Evolutionary conservation across 2,329 filamentous ascomycete species (phyloP), one percentile per base, ranked within the genome.

Genomic region (Fusarium graminum): DNA sequence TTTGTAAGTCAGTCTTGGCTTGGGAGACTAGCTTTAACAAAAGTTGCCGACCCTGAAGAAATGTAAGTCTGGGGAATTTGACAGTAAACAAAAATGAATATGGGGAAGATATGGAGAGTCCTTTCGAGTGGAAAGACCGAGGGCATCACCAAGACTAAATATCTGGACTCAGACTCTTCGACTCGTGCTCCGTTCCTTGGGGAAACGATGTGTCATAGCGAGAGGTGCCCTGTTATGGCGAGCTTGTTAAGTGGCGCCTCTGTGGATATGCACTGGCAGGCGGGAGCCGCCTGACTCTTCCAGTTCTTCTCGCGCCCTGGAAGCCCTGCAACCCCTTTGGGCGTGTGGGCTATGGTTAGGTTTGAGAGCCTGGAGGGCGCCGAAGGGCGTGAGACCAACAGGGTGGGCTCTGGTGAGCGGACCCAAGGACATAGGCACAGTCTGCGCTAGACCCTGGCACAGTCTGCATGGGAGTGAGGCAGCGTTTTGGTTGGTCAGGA

Each of bases 171-270:
- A 63, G 50, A 64, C 30, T 50, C 57, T 59, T 58, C 56, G 44
- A 68, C 55, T 59, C 41, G 52, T 59, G 55, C 49, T 59, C 57
- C 60, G 69, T 61, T 57, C 63, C 53, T 57, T 46, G 61, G 53
- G 60, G 59, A 70, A 69, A 69, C 65, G 62, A 72, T 72, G 70
- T 72, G 70, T 72, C 70, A 73, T 72, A 72, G 70, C 67, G 41
- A 67, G 54, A 60, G 52, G 25, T 61, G 69, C 62, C 69, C 57
- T 73, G 67, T 56, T 55, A 72, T 72, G 70, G 66, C 49, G 68
- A 73, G 69, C 69, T 72, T 72, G 70, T 72, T 63, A 62, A 63
- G 70, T 72, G 70, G 70, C 68, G 56, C 70, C 60, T 61, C 54
- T 32, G 63, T 69, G 66, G 65, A 54, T 50, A 68, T 58, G 38